Base-by-base conservation (phyloP, 139 green algal genomes). In the Chlamydomonas sp. region DNA sequence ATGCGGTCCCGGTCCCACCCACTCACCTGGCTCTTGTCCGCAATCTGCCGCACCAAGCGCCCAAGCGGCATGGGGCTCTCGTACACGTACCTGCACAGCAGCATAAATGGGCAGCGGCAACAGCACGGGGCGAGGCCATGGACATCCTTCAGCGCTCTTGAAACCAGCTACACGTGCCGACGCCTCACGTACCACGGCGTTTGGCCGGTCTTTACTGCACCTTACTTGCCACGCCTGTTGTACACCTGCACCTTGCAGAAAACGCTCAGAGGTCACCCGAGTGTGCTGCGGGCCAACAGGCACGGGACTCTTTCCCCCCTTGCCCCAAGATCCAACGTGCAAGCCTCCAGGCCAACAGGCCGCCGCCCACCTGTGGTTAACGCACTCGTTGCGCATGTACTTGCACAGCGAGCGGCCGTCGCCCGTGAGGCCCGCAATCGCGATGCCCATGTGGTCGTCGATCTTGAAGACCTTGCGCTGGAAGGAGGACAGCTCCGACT, bases 371-470 rank as follows among this genome's bases (percentile, higher is more conserved):
- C 94, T 95, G 93, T 99, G 96, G 87, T 98, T 98, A 7, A 99
- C 91, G 93, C 96, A 99, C 89, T 99, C 98, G 77, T 96, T 97
- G 49, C 98, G 94, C 96, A 99, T 99, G 96, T 98, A 99, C 16
- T 95, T 94, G 90, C 92, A 97, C 80, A 99, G 91, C 69, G 97
- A 96, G 10, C 98, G 91, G 4, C 98, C 98, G 85, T 99, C 98
- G n/a, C 97, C 97, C 68, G 94, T 99, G 10, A 99, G 91, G 2
- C 98, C 98, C 6, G 97, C 94, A 7, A 99, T 97, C 9, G 97
- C 98, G 64, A 99, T 98, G 79, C 98, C 98, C 93, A 99, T 94
- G 93, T 99, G 98, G 88, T 99, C 96, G 85, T 99, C 98, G n/a
- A 99, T 95, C 89, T 99, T 98, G 93, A 99, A 99, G 9, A 98